Percentiles rank a stretch among this genome's conserved stretches.
Evolutionary conservation across 345 rosid species (phyloP).

Genomic region (Brassica napus): DNA sequence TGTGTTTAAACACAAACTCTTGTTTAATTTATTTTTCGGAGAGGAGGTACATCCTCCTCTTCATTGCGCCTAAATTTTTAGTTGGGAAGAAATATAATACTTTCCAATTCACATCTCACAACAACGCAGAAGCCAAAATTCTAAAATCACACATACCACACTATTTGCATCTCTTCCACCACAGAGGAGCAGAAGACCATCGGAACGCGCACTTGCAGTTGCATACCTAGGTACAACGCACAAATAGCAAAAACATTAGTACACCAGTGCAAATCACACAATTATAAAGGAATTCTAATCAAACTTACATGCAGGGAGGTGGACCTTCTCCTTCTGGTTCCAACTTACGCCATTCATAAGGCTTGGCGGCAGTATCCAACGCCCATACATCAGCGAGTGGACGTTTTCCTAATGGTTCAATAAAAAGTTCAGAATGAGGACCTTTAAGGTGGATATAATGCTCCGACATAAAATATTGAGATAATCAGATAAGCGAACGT

Average conservation of each 20-base stretch:
- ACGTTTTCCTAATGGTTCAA: slow-evolving; percentile 65
- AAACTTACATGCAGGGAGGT: slow-evolving; percentile 87
- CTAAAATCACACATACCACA: slow-evolving; percentile 57
- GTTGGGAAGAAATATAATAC: neutral
- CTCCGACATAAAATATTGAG: neutral
- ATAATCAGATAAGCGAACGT: slow-evolving; percentile 1
- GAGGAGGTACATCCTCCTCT: slow-evolving; percentile 14
- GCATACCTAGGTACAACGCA: slow-evolving; percentile 68
- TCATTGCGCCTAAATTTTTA: neutral
- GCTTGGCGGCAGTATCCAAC: slow-evolving; percentile 94
- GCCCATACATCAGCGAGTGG: slow-evolving; percentile 98
- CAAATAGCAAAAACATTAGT: slow-evolving; percentile 19
- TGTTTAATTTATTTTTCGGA: neutral
- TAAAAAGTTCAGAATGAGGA: slow-evolving; percentile 9
- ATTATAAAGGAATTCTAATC: slow-evolving; percentile 13
- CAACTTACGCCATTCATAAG: slow-evolving; percentile 94
- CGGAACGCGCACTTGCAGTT: slow-evolving; percentile 95
- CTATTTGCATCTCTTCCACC: slow-evolving; percentile 94
- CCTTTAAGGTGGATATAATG: neutral
- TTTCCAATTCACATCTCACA: slow-evolving; percentile 1
- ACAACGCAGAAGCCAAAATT: slow-evolving; percentile 1
- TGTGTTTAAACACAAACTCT: slow-evolving; percentile 10
- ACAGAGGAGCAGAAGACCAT: slow-evolving; percentile 94
- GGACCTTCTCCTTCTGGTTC: slow-evolving; percentile 99
- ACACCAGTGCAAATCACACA: slow-evolving; percentile 12